Evolutionary conservation across 495 filamentous ascomycete species (phyloP), one percentile per base, ranked within the genome.

Genomic region (Hyaloscypha finlandica): DNA sequence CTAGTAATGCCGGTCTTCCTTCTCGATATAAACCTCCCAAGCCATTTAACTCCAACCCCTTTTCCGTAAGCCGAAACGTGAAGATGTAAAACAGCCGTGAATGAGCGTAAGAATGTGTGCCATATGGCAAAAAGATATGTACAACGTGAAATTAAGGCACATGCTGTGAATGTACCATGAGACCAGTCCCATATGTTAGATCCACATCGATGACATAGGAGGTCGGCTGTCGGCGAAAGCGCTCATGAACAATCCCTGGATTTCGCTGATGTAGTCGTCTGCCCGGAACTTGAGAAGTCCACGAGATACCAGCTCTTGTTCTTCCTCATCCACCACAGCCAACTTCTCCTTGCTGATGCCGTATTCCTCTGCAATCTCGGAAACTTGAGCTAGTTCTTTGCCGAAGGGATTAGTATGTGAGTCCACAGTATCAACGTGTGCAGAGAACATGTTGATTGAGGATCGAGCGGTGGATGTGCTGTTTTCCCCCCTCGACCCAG

Each of bases 341-440:
- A 87, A 75, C 59, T 84, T 82, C 61, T 84, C 79, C 73, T 85
- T 83, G 62, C 83, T 57, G 25, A 71, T 69, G 6, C 91, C 90
- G 65, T 91, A 92, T 74, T 97, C 93, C 78, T 97, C 95, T 0
- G 90, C 94, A 12, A 98, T 84, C 78, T 93, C 91, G 56, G 88
- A 83, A 4, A 92, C 84, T 73, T 92, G 85, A 37, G 88, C 88
- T 48, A 94, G 80, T 75, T 93, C 91, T n/a, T 83, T 81, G 6
- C 88, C 90, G 72, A 92, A 92, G 12, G 89, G 89, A 63, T 65
- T 42, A 6, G 32, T 39, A 2, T 66, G 65, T 42, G 32, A 12
- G 4, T 72, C 68, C 14, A 63, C 25, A 4, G 61, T 65, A 4
- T 70, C 68, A 25, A 65, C 20, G n/a, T 68, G 59, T 14, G 70